These are phyloP conservation scores for Carpinus viminea DNA, from an alignment of 306 rosid species.

Conservation along the genomic window DNA sequence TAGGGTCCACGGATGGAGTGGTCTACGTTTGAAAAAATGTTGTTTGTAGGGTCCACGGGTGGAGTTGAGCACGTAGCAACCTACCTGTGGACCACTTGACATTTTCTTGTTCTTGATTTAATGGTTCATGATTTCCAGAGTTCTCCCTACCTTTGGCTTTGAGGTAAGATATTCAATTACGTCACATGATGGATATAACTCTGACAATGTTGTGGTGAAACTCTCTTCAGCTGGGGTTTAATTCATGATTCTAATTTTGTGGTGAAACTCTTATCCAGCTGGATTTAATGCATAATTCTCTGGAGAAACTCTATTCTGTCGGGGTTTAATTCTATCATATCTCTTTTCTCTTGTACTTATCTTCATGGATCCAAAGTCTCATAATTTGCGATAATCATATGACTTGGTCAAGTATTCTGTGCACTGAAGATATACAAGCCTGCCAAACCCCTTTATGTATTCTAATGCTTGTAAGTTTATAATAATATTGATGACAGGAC, in stretches of 20 bases:
- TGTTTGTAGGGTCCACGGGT: too few species aligned
- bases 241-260: too few species aligned
- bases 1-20: too few species aligned
- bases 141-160: not conserved
- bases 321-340: not conserved
- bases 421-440: too few species aligned
- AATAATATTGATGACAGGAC: not conserved
- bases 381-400: not conserved
- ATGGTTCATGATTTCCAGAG: not conserved
- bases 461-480: not conserved
- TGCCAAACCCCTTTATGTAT: not conserved
- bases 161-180: not conserved
- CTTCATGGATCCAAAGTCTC: not conserved
- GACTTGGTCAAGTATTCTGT: not conserved
- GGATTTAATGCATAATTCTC: too few species aligned
- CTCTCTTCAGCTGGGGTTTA: too few species aligned
- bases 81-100: not conserved
- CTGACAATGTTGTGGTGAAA: not conserved
- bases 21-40: too few species aligned
- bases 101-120: not conserved
- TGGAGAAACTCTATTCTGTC: too few species aligned
- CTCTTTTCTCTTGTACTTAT: not conserved
- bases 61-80: too few species aligned
- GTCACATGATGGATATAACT: not conserved
- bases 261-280: too few species aligned